A percentile compares a stretch with the other conserved stretches of the same genome.
Evolutionary conservation across 2,329 filamentous ascomycete species (phyloP).

Genomic region (Emmonsia crescens): DNA sequence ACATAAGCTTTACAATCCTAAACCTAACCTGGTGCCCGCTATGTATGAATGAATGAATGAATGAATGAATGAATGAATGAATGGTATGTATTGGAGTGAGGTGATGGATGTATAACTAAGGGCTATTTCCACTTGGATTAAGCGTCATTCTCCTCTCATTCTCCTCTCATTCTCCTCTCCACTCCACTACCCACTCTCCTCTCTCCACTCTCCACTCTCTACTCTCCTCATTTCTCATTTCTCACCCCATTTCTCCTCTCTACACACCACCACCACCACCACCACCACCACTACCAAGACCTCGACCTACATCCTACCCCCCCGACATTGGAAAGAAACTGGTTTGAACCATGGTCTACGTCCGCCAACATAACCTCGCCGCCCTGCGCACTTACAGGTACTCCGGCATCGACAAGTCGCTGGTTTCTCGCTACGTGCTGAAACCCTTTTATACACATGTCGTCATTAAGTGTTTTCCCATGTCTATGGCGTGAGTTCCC

Average conservation of each 20-base stretch:
- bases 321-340: no score
- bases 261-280: no score
- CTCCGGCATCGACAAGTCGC: conserved; percentile 77
- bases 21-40: no score
- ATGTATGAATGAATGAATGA: no score
- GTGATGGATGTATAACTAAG: no score
- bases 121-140: no score
- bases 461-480: conserved; percentile 88
- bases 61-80: no score
- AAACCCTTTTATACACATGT: conserved; percentile 97
- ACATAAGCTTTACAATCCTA: no score
- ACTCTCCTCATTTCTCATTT: neutral
- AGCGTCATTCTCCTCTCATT: neutral
- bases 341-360: conserved; percentile 95
- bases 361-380: conserved; percentile 79
- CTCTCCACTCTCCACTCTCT: neutral
- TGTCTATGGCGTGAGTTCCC: conserved; percentile 70
- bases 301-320: no score
- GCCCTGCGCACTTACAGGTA: conserved; percentile 95
- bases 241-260: no score
- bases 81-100: no score
- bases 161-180: neutral
- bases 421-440: conserved; percentile 82
- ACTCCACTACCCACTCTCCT: neutral
- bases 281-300: no score